Evolutionary conservation across 768 basidiomycete genomes (phyloP).

Genomic region (Leccinum aurantiacum): DNA sequence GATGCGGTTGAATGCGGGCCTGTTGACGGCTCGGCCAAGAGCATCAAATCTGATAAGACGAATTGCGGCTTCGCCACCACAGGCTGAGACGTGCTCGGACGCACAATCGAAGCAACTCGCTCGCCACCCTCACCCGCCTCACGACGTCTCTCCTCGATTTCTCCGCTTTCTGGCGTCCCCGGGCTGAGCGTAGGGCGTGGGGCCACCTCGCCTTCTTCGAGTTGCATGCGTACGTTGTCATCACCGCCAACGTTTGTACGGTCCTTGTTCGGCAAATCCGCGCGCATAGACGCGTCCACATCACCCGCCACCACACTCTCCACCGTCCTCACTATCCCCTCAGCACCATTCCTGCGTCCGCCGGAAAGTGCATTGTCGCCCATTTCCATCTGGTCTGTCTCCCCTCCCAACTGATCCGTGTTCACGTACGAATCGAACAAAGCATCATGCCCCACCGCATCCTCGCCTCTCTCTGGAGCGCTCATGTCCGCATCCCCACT

Average conservation of each 20-base stretch:
- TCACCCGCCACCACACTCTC: background rate
- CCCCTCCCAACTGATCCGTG: conserved; percentile 17
- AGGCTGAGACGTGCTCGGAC: background rate
- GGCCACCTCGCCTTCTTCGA: conserved; percentile 20
- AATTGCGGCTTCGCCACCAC: background rate
- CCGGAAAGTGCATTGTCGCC: background rate
- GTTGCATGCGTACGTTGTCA: conserved; percentile 1
- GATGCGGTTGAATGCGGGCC: conserved; percentile 2
- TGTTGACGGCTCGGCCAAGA: background rate
- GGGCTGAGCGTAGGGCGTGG: background rate
- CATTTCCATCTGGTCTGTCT: background rate
- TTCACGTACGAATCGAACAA: conserved; percentile 27
- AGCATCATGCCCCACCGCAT: conserved; percentile 6
- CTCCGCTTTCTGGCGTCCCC: conserved; percentile 17
- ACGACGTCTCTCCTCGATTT: conserved; percentile 9
- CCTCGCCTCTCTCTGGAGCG: conserved; percentile 4
- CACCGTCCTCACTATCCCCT: background rate
- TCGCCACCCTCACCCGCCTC: background rate
- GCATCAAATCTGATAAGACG: background rate
- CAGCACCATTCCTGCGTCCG: background rate
- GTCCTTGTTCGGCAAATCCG: background rate
- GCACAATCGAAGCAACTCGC: background rate
- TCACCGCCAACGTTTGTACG: background rate
- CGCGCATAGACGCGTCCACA: background rate
- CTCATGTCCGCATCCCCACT: background rate